Percentiles rank a stretch among this genome's conserved stretches.
These are phyloP conservation scores for Globisporangium nodosum DNA, from an alignment of 352 stramenopile genomes.

Conservation along the genomic window DNA sequence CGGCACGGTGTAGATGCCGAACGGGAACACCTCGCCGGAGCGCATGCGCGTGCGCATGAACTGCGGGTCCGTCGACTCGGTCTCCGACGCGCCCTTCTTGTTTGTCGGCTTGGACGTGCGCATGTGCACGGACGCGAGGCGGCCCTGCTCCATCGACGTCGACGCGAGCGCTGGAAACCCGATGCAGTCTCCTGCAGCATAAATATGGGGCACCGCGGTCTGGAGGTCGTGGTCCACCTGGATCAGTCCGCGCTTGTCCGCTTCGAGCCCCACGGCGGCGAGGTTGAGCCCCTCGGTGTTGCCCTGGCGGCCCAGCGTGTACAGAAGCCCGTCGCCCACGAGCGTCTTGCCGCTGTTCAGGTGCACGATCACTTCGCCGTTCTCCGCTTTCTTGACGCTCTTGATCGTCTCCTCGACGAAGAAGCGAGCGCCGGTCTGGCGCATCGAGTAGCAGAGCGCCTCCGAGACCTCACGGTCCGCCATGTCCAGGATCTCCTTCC, in stretches of 20 bases:
- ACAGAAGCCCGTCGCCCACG: constrained; percentile 79
- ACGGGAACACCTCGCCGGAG: constrained; percentile 82
- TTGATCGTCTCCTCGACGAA: constrained; percentile 78
- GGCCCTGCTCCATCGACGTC: constrained; percentile 89
- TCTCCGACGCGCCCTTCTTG: constrained; percentile 31
- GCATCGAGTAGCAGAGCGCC: constrained; percentile 85
- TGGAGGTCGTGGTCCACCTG: constrained; percentile 89
- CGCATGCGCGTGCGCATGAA: constrained; percentile 77
- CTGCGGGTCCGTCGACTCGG: constrained; percentile 55
- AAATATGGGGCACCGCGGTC: constrained; percentile 82
- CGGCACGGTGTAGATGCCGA: constrained; percentile 85
- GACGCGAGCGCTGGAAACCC: constrained; percentile 86
- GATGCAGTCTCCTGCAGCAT: constrained; percentile 88
- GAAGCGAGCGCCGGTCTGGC: constrained; percentile 84
- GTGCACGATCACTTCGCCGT: constrained; percentile 69
- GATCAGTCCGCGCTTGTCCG: constrained; percentile 81
- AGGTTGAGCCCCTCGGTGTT: constrained; percentile 86
- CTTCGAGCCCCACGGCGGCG: constrained; percentile 62
- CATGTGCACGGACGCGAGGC: constrained; percentile 86
- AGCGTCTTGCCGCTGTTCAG: constrained; percentile 84
- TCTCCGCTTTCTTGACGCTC: constrained; percentile 53
- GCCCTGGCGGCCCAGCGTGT: constrained; percentile 83
- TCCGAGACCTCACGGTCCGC: constrained; percentile 86
- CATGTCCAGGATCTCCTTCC: constrained; percentile 86
- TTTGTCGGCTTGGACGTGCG: constrained; percentile 61